Evolutionary conservation across 805 yeast species (phyloP).

Genomic region (Hanseniaspora lindneri): DNA sequence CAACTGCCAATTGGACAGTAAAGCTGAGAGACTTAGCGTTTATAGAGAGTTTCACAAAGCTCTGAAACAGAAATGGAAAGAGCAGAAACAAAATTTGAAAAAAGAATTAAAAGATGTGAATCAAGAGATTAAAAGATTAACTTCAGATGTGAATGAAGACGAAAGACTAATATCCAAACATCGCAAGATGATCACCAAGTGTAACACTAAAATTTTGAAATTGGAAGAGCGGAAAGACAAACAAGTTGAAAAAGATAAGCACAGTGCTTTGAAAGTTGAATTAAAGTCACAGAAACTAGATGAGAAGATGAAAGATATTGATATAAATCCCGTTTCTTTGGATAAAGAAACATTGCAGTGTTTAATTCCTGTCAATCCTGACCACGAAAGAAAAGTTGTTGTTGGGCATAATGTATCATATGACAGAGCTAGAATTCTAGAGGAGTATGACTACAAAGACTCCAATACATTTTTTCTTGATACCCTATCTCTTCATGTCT

Average conservation of each 20-base stretch:
- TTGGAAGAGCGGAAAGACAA: too few relatives aligned
- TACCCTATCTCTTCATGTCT: constrained; percentile 86
- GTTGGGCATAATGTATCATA: constrained; percentile 86
- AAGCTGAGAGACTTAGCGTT: background rate
- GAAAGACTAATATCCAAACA: background rate
- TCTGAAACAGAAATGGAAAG: background rate
- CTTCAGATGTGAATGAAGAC: background rate
- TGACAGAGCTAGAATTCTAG: constrained; percentile 75
- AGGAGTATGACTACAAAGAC: constrained; percentile 61
- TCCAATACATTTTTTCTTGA: constrained; percentile 74
- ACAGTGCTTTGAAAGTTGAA: background rate
- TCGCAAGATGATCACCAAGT: background rate
- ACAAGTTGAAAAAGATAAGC: background rate
- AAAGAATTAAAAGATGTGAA: background rate
- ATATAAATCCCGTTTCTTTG: background rate
- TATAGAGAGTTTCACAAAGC: background rate
- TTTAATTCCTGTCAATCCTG: constrained; percentile 61
- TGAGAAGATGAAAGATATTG: background rate
- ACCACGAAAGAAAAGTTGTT: constrained; percentile 41
- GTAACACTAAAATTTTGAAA: background rate
- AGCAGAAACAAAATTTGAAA: background rate
- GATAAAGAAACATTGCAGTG: constrained; percentile 37
- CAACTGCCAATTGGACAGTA: background rate
- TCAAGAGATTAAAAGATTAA: background rate
- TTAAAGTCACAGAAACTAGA: background rate